Evolutionary conservation across 768 basidiomycete genomes (phyloP), one percentile per base, ranked within the genome.

Genomic region (Leccinum incarnatum): DNA sequence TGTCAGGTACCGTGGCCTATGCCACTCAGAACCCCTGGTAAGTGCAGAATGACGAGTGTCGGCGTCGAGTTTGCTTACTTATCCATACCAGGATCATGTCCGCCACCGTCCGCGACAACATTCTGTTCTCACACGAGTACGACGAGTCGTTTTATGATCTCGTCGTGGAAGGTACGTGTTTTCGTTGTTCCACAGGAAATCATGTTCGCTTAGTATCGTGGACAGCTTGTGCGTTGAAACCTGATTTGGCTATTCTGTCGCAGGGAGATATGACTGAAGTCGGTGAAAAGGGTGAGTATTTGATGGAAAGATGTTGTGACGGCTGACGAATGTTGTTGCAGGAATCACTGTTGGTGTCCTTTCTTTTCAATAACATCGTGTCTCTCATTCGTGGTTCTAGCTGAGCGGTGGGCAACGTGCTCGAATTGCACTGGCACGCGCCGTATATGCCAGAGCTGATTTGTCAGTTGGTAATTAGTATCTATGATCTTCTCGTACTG

Each of bases 391-490:
- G 5, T 17, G 34, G 53, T 37, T 47, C 21, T 56, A 90, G 86
- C 70, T 92, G 58, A 89, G 88, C 63, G 92, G 93, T 37, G 93
- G 93, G 0, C 91, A 95, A 69, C 83, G 89, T 15, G 91, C 93
- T 53, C 85, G 93, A 29, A 80, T 95, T 7, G 83, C 89, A 14
- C 77, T 97, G 9, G 96, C 96, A 6, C 79, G 95, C 30, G 93
- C 92, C 2, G 90, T 96, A 0, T 98, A 98, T 72, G 87, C 93
- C 3, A 82, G 95, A 48, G 93, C 95, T 1, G 95, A 98, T 71
- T 71, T 97, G 83, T 93, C 65, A 67, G 85, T 72, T 5, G 15
- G 27, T 12, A 7, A 29, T 5, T 3, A 6, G 1, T 9, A 8
- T 5, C 3, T 1, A 14, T 23, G 0, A 29, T 17, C 12, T 1